These are phyloP conservation scores for Paxillus involutus DNA, from an alignment of 768 basidiomycete genomes.

Conservation along the genomic window DNA sequence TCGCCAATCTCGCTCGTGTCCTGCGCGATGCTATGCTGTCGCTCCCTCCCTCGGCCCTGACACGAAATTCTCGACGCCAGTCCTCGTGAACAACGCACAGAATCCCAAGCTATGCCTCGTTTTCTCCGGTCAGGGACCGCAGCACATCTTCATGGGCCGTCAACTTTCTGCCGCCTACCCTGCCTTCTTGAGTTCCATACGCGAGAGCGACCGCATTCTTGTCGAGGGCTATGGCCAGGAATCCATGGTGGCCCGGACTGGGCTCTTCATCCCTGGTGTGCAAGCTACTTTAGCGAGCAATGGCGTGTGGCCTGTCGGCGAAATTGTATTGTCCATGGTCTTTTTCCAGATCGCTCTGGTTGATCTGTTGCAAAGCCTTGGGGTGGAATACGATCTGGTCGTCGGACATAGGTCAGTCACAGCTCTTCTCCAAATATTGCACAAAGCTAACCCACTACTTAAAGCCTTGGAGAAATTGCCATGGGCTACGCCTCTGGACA, in stretches of 20 bases:
- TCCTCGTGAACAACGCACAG: conserved; percentile 9
- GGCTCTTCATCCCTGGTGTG: conserved; percentile 20
- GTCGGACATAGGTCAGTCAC: conserved; percentile 18
- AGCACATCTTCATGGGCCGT: conserved; percentile 28
- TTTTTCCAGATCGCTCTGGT: conserved; percentile 27
- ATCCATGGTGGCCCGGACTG: conserved; percentile 22
- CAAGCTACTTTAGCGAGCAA: conserved; percentile 6
- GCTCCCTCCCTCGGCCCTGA: conserved; percentile 2
- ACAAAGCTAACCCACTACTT: background rate
- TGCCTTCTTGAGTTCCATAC: conserved; percentile 18
- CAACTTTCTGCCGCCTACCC: conserved; percentile 20
- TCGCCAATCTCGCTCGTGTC: conserved; percentile 12
- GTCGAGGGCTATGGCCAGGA: conserved; percentile 10
- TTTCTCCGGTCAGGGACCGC: conserved; percentile 28
- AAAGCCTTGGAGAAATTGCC: conserved; percentile 24
- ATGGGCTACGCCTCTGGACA: conserved; percentile 28
- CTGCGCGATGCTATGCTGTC: conserved; percentile 11
- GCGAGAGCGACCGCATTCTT: conserved; percentile 23
- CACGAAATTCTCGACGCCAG: conserved; percentile 17
- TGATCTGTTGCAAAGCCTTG: conserved; percentile 22
- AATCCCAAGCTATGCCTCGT: conserved; percentile 21
- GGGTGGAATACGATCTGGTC: conserved; percentile 20
- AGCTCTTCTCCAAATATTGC: background rate
- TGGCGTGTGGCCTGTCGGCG: conserved; percentile 21
- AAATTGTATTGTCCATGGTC: conserved; percentile 21